A percentile compares a stretch with the other conserved stretches of the same genome.
phyloP scores from a whole-genome alignment of 1,284 basidiomycete species.

The Leccinum glutinopallens region DNA sequence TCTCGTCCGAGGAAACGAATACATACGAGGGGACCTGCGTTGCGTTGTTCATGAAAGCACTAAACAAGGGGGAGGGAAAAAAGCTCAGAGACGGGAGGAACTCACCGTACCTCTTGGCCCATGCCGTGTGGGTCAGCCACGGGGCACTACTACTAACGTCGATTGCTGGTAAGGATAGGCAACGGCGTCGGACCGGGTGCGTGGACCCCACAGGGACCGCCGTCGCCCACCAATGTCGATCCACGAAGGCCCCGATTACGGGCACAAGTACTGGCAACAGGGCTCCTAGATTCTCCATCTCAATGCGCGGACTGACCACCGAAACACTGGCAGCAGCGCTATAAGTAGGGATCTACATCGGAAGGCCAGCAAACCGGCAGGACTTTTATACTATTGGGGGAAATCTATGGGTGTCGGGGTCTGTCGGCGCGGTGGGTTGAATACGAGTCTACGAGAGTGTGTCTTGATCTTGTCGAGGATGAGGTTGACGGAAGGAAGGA shows the following conservation, averaged over 20 bases:
- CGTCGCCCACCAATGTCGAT: background rate
- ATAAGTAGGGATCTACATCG: background rate
- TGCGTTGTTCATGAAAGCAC: background rate
- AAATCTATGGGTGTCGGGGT: too few species aligned
- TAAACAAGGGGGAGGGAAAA: background rate
- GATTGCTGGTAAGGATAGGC: slow-evolving; percentile 13
- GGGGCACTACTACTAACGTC: slow-evolving; percentile 1
- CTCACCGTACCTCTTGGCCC: slow-evolving; percentile 11
- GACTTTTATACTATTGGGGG: background rate
- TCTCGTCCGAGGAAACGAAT: slow-evolving; percentile 17
- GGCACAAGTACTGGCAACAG: background rate
- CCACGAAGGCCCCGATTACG: background rate
- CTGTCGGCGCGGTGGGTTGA: too few species aligned
- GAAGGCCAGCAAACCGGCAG: background rate
- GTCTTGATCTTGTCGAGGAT: too few species aligned
- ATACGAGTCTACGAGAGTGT: too few species aligned
- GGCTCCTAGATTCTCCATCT: background rate
- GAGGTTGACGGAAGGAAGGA: too few species aligned
- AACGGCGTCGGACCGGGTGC: slow-evolving; percentile 9
- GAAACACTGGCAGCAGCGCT: background rate
- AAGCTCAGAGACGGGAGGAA: background rate
- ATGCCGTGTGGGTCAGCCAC: slow-evolving; percentile 14
- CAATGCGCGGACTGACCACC: too few species aligned
- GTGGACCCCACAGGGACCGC: background rate
- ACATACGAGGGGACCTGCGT: slow-evolving; percentile 9